Conservation (phyloP, 2,329 filamentous ascomycete genomes). For the Beauveria brongniartii region DNA sequence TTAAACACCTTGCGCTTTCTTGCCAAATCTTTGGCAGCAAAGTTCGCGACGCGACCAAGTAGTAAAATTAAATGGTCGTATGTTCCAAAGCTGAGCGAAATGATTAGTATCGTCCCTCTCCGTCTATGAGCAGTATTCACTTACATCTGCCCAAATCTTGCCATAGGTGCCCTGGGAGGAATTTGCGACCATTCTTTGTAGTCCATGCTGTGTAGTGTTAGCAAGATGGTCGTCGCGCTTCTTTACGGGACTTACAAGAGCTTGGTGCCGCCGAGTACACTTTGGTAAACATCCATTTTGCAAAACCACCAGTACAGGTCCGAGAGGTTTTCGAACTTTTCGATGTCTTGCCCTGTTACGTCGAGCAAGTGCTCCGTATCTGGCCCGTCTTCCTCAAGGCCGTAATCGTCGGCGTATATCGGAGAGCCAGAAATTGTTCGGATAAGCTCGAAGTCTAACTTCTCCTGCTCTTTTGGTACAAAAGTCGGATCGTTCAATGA, state of each 20-base stretch:
- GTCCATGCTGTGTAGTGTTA: conserved; percentile 52
- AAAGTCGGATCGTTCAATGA: background rate
- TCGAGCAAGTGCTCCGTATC: conserved; percentile 17
- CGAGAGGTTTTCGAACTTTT: conserved; percentile 70
- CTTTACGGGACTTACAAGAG: conserved; percentile 59
- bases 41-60: conserved; percentile 70
- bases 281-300: conserved; percentile 90
- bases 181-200: conserved; percentile 79
- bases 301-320: conserved; percentile 95
- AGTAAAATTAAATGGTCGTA: conserved; percentile 82
- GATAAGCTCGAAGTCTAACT: conserved; percentile 35
- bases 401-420: conserved; percentile 31
- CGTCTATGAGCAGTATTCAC: conserved; percentile 17
- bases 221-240: background rate
- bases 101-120: background rate
- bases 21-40: conserved; percentile 66
- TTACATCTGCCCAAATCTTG: conserved; percentile 64
- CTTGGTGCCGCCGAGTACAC: conserved; percentile 75
- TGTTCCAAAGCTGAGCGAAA: conserved; percentile 62
- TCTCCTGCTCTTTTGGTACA: conserved; percentile 23
- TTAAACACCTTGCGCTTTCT: conserved; percentile 62
- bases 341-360: conserved; percentile 56
- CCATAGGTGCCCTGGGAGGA: conserved; percentile 73
- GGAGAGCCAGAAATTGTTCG: conserved; percentile 31
- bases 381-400: conserved; percentile 23